Evolutionary conservation across 2,329 filamentous ascomycete species (phyloP).

Genomic region (Colletotrichum brevisporum): DNA sequence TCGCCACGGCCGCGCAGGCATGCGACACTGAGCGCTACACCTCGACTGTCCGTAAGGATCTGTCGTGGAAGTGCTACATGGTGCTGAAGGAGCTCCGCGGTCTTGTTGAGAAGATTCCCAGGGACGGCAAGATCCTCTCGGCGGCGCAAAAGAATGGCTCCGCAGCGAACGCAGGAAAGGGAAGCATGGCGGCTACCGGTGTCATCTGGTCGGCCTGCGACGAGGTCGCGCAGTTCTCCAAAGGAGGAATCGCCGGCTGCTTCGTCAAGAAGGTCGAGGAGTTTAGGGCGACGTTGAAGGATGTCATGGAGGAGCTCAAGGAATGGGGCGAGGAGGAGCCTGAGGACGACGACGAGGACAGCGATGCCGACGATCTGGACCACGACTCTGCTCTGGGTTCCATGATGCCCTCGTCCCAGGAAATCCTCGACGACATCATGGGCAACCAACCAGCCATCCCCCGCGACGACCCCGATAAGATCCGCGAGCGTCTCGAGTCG

Average conservation of each 20-base stretch:
- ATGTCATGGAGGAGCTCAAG: slow-evolving; percentile 87
- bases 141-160: slow-evolving; percentile 62
- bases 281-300: slow-evolving; percentile 81
- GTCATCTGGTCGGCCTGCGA: slow-evolving; percentile 90
- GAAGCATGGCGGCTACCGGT: slow-evolving; percentile 77
- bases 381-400: slow-evolving; percentile 54
- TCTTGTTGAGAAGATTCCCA: slow-evolving; percentile 72
- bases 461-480: slow-evolving; percentile 71
- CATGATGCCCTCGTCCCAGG: slow-evolving; percentile 60
- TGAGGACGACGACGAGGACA: slow-evolving; percentile 69
- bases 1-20: slow-evolving; percentile 79
- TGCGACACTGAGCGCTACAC: slow-evolving; percentile 76
- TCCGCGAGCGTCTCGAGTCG: slow-evolving; percentile 76
- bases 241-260: slow-evolving; percentile 77
- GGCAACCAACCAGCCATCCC: slow-evolving; percentile 73
- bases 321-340: slow-evolving; percentile 86
- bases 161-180: slow-evolving; percentile 56
- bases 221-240: slow-evolving; percentile 73
- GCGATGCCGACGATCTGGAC: slow-evolving; percentile 59
- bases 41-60: slow-evolving; percentile 72
- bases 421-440: slow-evolving; percentile 78
- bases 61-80: slow-evolving; percentile 70
- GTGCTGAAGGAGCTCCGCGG: slow-evolving; percentile 74
- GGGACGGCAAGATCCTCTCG: slow-evolving; percentile 68
- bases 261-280: slow-evolving; percentile 80